Base-by-base conservation (phyloP, 2,329 filamentous ascomycete genomes). In the Tolypocladium ophioglossoides region DNA sequence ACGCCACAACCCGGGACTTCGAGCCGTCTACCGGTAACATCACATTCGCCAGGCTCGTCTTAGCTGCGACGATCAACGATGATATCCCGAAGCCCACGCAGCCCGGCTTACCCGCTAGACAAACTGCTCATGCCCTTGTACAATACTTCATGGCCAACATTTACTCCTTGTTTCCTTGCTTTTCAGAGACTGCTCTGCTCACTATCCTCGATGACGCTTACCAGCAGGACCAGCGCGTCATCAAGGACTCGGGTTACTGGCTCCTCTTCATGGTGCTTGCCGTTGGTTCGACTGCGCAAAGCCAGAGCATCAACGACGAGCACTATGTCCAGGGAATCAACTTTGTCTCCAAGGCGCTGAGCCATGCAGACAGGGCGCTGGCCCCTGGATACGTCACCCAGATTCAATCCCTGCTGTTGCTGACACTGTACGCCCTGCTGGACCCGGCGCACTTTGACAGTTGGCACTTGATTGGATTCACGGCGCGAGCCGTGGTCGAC, bases 1-100 rank as follows among this genome's bases (percentile, higher is more conserved):
- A 96, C 73, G 91, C 94, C 32, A 96, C 91, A 0, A 92, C 91
- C 1, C 82, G 91, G 65, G 94, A 97, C 69, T 96, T 96, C 65
- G 90, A 95, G 67, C 87, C 90, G 10, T 90, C 91, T 55, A 85
- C 87, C 34, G 87, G 84, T 56, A 90, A 89, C 63, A 95, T 96
- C 80, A 96, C 91, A 0, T 96, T 96, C 76, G 89, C 91, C 30
- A 85, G 89, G 38, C 78, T 97, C 22, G 87, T 96, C 27, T 74
- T 96, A 32, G 89, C 89, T n/a, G 87, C 92, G 7, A 85, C 89
- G 39, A 82, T 82, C 11, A 89, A 89, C 61, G 85, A 91, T 63
- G 75, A 80, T 9, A 72, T 95, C 24, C 87, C 88, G 5, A 77
- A 80, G 48, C 78, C 78, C 3, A 71, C 77, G 35, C 79, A 82